Base-by-base conservation (phyloP, 2,329 filamentous ascomycete genomes). In the Aspergillus novofumigatus region DNA sequence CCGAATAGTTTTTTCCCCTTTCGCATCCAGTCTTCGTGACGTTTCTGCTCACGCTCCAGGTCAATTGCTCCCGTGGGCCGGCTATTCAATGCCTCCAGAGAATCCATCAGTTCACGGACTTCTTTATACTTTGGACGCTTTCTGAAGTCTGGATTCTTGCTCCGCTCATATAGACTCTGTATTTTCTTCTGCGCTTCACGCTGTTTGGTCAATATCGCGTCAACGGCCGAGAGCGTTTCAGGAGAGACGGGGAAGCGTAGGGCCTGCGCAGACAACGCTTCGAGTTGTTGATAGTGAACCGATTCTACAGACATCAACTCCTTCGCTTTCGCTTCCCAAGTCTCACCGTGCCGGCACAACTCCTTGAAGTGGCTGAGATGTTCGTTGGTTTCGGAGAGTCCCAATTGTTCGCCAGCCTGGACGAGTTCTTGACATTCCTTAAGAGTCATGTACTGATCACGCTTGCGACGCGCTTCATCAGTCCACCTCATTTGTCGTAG, bases 1-100 rank as follows among this genome's bases (percentile, higher is more conserved):
- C 94, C 94, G 69, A 99, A 99, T 0, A 99, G 78, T 72, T 97
- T 97, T 78, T 99, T 99, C 52, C 94, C 94, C 68, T 91, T 91
- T 32, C 94, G 85, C 93, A 99, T 99, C 94, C 94, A 99, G 72
- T 99, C 94, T 71, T 99, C 94, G 64, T 97, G 94, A 7, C 91
- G 86, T 70, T 94, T 96, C 63, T 94, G 89, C 72, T 97, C 92
- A 62, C 91, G 92, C 70, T 99, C 94, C 4, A 99, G 83, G 67
- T 99, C 94, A 35, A 95, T 83, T 0, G 93, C 96, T 2, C 94
- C 94, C 44, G 84, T 85, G 0, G 94, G 94, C 69, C 97, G 97
- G 61, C 91, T 96, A 66, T 96, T 96, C 9, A 97, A 82, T 53
- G 94, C 91, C 57, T 91, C 89, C 11, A 99, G 78, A 59, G 88